Evolutionary conservation across 1,284 basidiomycete genomes (phyloP), one percentile per base, ranked within the genome.

Genomic region (Naganishia sp.): DNA sequence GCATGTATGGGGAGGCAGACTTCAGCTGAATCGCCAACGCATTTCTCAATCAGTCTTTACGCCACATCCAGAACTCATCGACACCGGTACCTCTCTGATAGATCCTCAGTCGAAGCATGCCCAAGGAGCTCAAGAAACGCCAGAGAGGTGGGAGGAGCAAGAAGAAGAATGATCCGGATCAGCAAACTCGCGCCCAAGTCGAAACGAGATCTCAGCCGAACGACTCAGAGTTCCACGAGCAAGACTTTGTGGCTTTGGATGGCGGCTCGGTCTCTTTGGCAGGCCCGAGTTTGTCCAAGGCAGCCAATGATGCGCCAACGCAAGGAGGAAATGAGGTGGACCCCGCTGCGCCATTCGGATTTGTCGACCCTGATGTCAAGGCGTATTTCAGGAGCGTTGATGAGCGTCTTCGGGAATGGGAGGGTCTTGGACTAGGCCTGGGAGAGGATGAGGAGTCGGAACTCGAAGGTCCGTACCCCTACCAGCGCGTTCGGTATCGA

Each of bases 301-400:
- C 39, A 60, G 15, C 52, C 47, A n/a, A 46, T 46, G 32, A 66
- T 60, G 39, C 61, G 4, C 61, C 25, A 31, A 39, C 41, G 18
- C 28, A 39, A 9, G n/a, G 15, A 5, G 50, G 62, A 18, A 32
- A 39, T 18, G 71, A 74, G 32, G 61, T 73, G 17, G 78, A 90
- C 73, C 81, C 82, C 11, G 89, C 91, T 68, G 88, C 88, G 65
- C 91, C 91, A 1, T 95, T 92, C 76, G 92, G 92, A 67, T 88
- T 87, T 71, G 85, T 94, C 13, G 92, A 94, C 71, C 84, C 85
- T 35, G 92, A 94, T 74, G 82, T 94, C 45, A 94, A 94, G 78
- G 90, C 92, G 1, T 95, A 95, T 78, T 94, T 94, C 75, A 82
- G 88, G 47, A 91, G 87, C 2, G 90, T 94, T 11, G 90, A 94